These are phyloP conservation scores for Haplographium delicatum DNA, from an alignment of 495 filamentous ascomycete genomes.

Conservation along the genomic window DNA sequence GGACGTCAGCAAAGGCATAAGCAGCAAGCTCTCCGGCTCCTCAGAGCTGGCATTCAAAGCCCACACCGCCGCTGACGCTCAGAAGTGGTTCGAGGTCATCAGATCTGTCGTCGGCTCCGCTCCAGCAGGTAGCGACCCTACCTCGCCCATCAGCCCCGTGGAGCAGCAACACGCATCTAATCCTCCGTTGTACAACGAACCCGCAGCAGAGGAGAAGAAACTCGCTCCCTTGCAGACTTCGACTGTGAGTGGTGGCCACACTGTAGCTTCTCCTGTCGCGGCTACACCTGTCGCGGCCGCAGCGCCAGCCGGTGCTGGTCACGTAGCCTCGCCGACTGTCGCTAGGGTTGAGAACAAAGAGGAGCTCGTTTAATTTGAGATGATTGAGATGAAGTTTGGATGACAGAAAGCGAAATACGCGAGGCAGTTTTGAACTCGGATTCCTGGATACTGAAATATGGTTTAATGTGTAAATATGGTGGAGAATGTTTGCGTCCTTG, in stretches of 20 bases:
- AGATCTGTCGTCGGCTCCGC: conserved; percentile 32
- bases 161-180: conserved; percentile 19
- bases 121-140: conserved; percentile 22
- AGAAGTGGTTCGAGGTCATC: conserved; percentile 79
- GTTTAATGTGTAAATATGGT: too few species aligned
- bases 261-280: conserved; percentile 16
- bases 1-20: conserved; percentile 52
- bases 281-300: conserved; percentile 13
- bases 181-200: conserved; percentile 15
- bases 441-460: too few species aligned
- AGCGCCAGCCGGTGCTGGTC: too few species aligned
- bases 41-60: conserved; percentile 58
- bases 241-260: conserved; percentile 23
- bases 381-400: too few species aligned
- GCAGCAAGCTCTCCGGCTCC: conserved; percentile 46
- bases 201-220: conserved; percentile 7
- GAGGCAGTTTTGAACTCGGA: too few species aligned
- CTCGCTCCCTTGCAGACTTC: conserved; percentile 32
- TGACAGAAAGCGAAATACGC: too few species aligned
- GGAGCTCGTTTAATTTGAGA: too few species aligned
- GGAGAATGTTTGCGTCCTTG: too few species aligned
- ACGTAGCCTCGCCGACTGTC: too few species aligned
- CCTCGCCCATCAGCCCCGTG: conserved; percentile 29
- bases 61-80: conserved; percentile 64
- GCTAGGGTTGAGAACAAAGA: too few species aligned